Conservation (phyloP, 2,329 filamentous ascomycete species). For the Fusarium denticulatum region DNA sequence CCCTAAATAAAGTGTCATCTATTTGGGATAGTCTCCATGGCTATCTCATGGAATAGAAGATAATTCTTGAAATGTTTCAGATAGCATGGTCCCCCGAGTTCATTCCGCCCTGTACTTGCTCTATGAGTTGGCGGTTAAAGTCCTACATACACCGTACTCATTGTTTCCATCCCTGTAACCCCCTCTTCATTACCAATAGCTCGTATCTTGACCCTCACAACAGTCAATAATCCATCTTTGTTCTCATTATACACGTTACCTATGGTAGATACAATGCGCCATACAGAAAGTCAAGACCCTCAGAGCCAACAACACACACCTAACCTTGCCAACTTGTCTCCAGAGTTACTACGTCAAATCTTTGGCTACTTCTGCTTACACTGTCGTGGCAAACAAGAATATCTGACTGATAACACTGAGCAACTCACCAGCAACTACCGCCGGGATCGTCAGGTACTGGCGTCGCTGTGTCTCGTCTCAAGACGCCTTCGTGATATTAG, state of each 20-base stretch:
- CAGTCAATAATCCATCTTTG: not conserved
- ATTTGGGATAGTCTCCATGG: not conserved
- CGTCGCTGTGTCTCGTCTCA: slow-evolving; percentile 18
- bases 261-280: not conserved
- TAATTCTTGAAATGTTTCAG: not conserved
- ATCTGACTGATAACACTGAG: not conserved
- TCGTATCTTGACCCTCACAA: not conserved
- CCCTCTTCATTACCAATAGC: not conserved
- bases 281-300: not conserved
- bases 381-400: slow-evolving; percentile 10
- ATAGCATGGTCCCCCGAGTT: not conserved
- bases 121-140: not conserved
- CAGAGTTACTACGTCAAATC: slow-evolving; percentile 19
- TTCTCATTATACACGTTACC: not conserved
- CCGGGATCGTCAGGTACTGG: not conserved
- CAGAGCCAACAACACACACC: not conserved
- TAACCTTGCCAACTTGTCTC: not conserved
- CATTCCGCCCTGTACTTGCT: not conserved
- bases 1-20: not conserved
- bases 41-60: not conserved
- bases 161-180: not conserved
- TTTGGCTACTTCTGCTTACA: slow-evolving; percentile 28
- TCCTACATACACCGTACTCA: not conserved
- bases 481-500: slow-evolving; percentile 7
- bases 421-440: not conserved